Conservation (phyloP, 768 basidiomycete genomes). For the Kockovaella imperatae region DNA sequence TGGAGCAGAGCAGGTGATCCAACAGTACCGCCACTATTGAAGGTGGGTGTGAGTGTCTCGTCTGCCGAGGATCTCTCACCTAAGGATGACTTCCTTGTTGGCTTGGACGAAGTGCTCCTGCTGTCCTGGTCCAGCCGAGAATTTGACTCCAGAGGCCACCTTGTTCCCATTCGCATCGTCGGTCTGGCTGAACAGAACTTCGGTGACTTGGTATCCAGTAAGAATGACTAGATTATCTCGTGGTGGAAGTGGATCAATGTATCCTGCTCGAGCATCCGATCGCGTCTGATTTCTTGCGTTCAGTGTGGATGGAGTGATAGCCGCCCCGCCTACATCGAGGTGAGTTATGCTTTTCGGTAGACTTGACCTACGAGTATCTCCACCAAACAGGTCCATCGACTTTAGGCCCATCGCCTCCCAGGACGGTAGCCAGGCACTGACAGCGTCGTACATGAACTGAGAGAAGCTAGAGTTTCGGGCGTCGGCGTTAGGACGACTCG, state of each 20-base stretch:
- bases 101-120: conserved; percentile 50
- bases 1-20: conserved; percentile 55
- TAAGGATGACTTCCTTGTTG: conserved; percentile 56
- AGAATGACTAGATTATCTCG: conserved; percentile 61
- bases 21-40: conserved; percentile 46
- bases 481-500: background rate
- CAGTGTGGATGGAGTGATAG: conserved; percentile 56
- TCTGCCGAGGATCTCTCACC: conserved; percentile 14
- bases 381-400: conserved; percentile 48
- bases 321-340: conserved; percentile 25
- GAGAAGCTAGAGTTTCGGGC: conserved; percentile 17
- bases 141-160: conserved; percentile 51
- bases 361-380: conserved; percentile 11
- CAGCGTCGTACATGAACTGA: conserved; percentile 49
- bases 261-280: conserved; percentile 58
- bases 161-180: conserved; percentile 41
- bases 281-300: conserved; percentile 60
- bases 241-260: conserved; percentile 60
- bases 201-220: conserved; percentile 56
- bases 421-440: conserved; percentile 55
- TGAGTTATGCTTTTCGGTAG: conserved; percentile 3
- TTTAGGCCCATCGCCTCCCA: conserved; percentile 28
- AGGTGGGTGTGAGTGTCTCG: background rate
- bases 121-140: conserved; percentile 45
- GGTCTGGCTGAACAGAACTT: conserved; percentile 48